Evolutionary conservation across 768 basidiomycete genomes (phyloP), one percentile per base, ranked within the genome.

Genomic region (Podaxis sp.): DNA sequence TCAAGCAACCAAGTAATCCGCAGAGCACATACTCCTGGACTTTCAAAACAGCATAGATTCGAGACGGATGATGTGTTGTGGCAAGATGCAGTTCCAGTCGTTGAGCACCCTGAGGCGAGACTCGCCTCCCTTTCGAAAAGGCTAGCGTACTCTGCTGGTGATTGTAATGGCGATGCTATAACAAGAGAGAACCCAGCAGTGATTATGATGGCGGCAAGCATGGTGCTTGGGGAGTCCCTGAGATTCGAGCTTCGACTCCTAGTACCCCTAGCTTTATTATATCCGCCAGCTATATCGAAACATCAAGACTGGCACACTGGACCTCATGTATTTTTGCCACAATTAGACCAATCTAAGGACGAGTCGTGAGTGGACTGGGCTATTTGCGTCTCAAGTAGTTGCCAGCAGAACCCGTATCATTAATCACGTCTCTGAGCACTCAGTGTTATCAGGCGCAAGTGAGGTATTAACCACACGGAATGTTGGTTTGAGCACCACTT

Each of bases 31-130:
- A 90, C 87, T 63, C 87, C 83, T 17, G 88, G 88, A 24, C 77
- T 71, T 72, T 90, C 87, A 63, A 85, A 86, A 70, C 90, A 91
- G 70, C 89, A 91, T 11, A 77, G 69, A 59, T 83, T 71, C 1
- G 78, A 72, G 51, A 80, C 77, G 0, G 71, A 59, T 0, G 83
- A 73, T 0, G 79, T 76, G 64, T 82, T 84, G 55, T 80, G 79
- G 72, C 89, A 90, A 29, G 88, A 89, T 22, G 72, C 68, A 3
- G 76, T 67, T 1, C 83, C 80, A 46, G 75, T 74, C 0, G 80
- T 76, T 1, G 82, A 77, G 66, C 88, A 90, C n/a, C 84, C 77
- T 1, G 87, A 84, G 61, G 75, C 75, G 47, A 80, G 29, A 13
- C 66, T 47, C 17, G 63, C 29, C 22, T 68, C 67, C 25, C 73